A percentile compares a stretch with the other conserved stretches of the same genome.
phyloP scores from a whole-genome alignment of 2,329 filamentous ascomycete species.

The Colletotrichum cereale region DNA sequence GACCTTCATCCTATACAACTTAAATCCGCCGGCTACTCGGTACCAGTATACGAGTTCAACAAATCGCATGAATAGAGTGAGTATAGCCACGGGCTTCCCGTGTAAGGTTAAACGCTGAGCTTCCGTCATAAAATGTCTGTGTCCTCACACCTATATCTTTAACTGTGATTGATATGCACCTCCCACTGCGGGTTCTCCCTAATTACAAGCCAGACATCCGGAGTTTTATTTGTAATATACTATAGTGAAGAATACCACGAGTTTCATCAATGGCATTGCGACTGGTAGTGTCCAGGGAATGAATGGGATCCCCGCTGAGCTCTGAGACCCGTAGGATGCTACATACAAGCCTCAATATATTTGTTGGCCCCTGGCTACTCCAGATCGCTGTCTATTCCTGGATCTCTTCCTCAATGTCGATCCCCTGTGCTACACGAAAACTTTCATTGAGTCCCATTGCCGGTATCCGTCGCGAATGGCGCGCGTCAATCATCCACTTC shows the following conservation, averaged over 20 bases:
- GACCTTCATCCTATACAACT: neutral
- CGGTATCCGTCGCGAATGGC: neutral
- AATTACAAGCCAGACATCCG: neutral
- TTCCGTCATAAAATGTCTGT: neutral
- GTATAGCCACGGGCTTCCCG: neutral
- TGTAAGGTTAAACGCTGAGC: neutral
- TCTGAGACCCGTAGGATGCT: slow-evolving; percentile 46
- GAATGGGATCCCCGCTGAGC: slow-evolving; percentile 61
- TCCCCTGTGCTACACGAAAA: neutral
- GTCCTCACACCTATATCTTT: neutral
- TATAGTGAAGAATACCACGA: neutral
- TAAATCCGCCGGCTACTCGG: neutral
- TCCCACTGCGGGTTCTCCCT: rapidly evolving
- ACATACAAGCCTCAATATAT: neutral
- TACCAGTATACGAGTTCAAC: too few species aligned
- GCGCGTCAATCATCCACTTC: slow-evolving; percentile 60
- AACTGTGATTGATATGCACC: neutral
- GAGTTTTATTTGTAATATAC: neutral
- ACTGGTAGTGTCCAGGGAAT: slow-evolving; percentile 44
- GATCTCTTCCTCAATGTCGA: neutral
- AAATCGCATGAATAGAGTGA: neutral
- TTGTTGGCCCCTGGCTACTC: neutral
- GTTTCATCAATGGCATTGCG: neutral
- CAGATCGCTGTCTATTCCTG: neutral
- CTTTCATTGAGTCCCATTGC: neutral